Percentiles rank a stretch among this genome's conserved stretches.
These are phyloP conservation scores for Solanum rostratum DNA, from an alignment of 257 asterid genomes.

Conservation along the genomic window DNA sequence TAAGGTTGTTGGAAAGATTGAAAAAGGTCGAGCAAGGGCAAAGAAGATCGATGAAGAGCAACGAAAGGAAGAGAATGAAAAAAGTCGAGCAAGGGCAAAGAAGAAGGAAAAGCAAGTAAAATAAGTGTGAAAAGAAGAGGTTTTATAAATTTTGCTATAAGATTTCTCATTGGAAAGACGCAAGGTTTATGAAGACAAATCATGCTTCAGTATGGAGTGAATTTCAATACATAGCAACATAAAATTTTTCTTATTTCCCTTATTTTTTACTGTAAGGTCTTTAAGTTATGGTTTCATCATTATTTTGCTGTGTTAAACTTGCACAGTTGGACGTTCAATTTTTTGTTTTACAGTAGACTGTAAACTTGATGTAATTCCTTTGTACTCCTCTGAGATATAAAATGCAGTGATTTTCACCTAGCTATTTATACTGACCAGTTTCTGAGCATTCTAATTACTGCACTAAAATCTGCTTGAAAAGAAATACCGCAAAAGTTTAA, in stretches of 20 bases:
- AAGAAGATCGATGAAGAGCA: neutral
- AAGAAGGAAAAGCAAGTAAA: neutral
- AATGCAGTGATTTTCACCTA: neutral
- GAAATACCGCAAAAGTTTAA: neutral
- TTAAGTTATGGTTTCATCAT: neutral
- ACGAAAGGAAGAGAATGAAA: neutral
- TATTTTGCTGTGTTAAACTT: neutral
- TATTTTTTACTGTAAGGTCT: neutral
- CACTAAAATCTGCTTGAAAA: neutral
- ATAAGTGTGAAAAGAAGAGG: neutral
- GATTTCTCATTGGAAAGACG: neutral
- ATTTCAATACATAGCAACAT: neutral
- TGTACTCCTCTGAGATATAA: neutral
- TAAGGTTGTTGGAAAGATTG: slow-evolving; percentile 12
- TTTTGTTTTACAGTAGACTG: neutral
- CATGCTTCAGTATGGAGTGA: neutral
- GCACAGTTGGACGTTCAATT: neutral
- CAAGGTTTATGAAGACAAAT: neutral
- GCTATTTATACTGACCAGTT: neutral
- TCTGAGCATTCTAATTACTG: neutral
- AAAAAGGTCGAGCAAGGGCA: neutral
- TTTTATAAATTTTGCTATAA: neutral
- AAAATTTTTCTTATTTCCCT: neutral
- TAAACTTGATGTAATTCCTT: neutral
- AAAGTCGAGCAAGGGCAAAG: neutral